Evolutionary conservation across 768 basidiomycete genomes (phyloP), one percentile per base, ranked within the genome.

Genomic region (Galerina sulciceps): DNA sequence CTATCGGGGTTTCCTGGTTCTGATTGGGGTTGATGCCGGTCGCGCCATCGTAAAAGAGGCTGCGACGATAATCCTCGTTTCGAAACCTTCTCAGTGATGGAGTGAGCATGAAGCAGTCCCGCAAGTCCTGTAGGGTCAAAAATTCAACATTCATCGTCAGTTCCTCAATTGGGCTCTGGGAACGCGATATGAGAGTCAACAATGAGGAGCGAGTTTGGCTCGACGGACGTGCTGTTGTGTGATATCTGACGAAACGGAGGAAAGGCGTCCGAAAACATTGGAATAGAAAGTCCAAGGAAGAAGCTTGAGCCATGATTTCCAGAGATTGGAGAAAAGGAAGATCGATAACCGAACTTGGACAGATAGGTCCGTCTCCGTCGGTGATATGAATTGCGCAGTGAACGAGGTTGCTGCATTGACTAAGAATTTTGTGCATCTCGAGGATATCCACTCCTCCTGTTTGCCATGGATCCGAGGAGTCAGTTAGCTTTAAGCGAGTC

Each of bases 301-400:
- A 36, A 1, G 53, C 41, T 1, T 44, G 31, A 26, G 58, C 61
- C 5, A 55, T 26, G 35, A 62, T 34, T 3, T 53, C 54, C 13
- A 62, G 2, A 10, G 47, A 46, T 35, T 58, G 34, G n/a, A 62
- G 61, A 43, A 40, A 55, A 1, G 53, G 61, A 8, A 62, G 34
- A 11, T 17, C 15, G 6, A 62, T 23, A 18, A 3, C 5, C 15
- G 15, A 22, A 10, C 17, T 6, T 6, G 45, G 22, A 40, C 26
- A 35, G 1, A 10, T n/a, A 8, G 37, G 4, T 14, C 15, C 49
- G 3, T 15, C 31, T 0, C 13, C 4, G 22, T 55, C 57, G 1
- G 42, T 31, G 1, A 62, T 38, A 18, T 51, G 49, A 14, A 62
- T 34, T 8, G 57, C 42, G 1, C 48, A 34, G 2, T 59, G 57